These are phyloP conservation scores for Pseudocercospora musae DNA, from an alignment of 2,329 filamentous ascomycete genomes.

Conservation along the genomic window DNA sequence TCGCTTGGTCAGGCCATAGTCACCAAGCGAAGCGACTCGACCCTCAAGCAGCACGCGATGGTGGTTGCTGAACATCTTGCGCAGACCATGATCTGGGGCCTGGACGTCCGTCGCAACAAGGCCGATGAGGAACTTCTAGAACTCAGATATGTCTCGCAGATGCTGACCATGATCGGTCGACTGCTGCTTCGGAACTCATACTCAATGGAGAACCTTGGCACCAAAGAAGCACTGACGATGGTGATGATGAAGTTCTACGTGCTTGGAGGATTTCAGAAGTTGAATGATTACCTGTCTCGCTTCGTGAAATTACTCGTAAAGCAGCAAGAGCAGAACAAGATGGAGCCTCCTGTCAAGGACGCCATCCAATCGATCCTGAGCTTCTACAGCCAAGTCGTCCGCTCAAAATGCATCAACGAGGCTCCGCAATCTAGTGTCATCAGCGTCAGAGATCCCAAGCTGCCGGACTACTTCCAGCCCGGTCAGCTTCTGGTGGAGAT, in stretches of 20 bases:
- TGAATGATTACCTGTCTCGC: slow-evolving; percentile 53
- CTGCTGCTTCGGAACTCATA: slow-evolving; percentile 28
- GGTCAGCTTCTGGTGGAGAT: slow-evolving; percentile 84
- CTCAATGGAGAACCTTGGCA: slow-evolving; percentile 25
- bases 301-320: slow-evolving; percentile 29
- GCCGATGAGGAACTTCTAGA: slow-evolving; percentile 22
- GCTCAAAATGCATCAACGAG: slow-evolving; percentile 76
- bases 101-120: slow-evolving; percentile 26
- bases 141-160: slow-evolving; percentile 24
- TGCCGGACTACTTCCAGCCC: slow-evolving; percentile 60
- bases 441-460: slow-evolving; percentile 43
- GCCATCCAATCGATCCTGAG: slow-evolving; percentile 77
- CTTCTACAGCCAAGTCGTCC: slow-evolving; percentile 73
- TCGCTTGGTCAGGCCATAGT: slow-evolving; percentile 78
- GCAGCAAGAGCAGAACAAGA: slow-evolving; percentile 42
- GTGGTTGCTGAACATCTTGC: slow-evolving; percentile 68
- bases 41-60: slow-evolving; percentile 59
- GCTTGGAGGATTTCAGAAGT: slow-evolving; percentile 67
- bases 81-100: slow-evolving; percentile 46
- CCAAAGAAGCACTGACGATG: slow-evolving; percentile 55
- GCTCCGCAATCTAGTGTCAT: slow-evolving; percentile 61
- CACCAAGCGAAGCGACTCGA: slow-evolving; percentile 66
- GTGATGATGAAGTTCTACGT: slow-evolving; percentile 86
- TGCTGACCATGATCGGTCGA: slow-evolving; percentile 24
- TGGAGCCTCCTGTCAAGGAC: slow-evolving; percentile 20